phyloP scores from a whole-genome alignment of 441 rosid genomes.

The Melastoma candidum region DNA sequence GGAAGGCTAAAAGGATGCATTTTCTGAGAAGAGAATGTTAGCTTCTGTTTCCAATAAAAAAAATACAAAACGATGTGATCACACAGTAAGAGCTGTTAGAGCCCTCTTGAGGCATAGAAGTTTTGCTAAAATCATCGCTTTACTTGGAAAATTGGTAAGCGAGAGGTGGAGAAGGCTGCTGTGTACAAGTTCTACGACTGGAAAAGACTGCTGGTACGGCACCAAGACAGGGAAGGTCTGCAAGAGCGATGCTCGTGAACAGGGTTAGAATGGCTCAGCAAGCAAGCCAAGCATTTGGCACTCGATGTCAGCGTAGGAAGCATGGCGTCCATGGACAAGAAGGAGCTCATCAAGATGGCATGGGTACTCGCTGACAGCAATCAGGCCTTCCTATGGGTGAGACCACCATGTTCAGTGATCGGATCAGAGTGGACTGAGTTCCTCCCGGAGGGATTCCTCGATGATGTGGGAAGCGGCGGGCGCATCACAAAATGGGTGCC shows the following conservation, averaged over 20 bases:
- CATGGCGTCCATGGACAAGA: slow-evolving; percentile 7
- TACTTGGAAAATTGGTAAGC: background rate
- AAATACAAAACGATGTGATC: no score
- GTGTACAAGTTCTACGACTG: slow-evolving; percentile 1
- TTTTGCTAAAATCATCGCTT: background rate
- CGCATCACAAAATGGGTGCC: slow-evolving; percentile 25
- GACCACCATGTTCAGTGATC: slow-evolving; percentile 6
- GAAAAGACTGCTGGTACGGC: background rate
- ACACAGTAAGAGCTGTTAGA: no score
- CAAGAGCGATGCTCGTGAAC: slow-evolving; percentile 7
- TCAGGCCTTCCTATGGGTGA: slow-evolving; percentile 17
- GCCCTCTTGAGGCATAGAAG: no score
- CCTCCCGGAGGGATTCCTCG: slow-evolving; percentile 36
- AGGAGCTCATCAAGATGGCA: slow-evolving; percentile 14
- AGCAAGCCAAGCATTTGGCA: slow-evolving; percentile 5
- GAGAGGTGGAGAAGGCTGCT: slow-evolving; percentile 8
- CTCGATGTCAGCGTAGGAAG: slow-evolving; percentile 15
- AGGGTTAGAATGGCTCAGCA: slow-evolving; percentile 11
- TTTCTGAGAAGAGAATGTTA: no score
- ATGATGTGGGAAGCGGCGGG: slow-evolving; percentile 12
- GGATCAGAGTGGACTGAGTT: slow-evolving; percentile 68
- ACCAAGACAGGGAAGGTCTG: background rate
- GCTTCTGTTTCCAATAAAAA: no score
- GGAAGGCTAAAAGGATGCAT: no score
- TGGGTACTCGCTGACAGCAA: slow-evolving; percentile 15